A percentile compares a stretch with the other conserved stretches of the same genome.
Conservation (phyloP, 2,329 filamentous ascomycete genomes). For the Leptographium procerum region DNA sequence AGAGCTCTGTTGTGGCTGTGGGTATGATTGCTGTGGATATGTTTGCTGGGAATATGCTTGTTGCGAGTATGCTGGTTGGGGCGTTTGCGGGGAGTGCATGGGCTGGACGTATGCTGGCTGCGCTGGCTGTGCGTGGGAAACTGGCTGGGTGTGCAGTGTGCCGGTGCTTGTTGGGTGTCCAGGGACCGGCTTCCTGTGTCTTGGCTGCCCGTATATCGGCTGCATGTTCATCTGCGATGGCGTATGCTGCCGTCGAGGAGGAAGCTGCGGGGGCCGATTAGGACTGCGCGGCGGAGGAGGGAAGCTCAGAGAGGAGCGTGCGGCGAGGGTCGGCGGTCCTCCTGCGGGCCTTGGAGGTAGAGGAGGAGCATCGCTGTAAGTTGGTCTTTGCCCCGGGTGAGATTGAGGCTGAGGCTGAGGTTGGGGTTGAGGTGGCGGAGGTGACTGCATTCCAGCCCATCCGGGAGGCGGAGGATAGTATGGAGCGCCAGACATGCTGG, state of each 20-base stretch:
- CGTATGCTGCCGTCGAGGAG: not conserved
- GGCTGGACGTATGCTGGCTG: not conserved
- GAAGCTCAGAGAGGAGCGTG: not conserved
- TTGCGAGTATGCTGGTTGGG: too few species aligned
- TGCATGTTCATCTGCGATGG: not conserved
- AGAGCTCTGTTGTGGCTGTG: not conserved
- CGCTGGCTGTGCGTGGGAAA: not conserved
- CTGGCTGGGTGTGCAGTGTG: too few species aligned
- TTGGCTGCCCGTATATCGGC: not conserved
- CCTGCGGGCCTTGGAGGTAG: not conserved
- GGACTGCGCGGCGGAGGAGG: conserved; percentile 9
- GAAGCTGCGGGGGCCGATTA: conserved; percentile 4
- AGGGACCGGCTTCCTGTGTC: too few species aligned
- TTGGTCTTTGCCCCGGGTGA: too few species aligned
- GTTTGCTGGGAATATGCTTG: not conserved
- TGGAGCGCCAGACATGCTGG: too few species aligned
- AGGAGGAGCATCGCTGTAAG: not conserved
- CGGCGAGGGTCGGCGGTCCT: not conserved
- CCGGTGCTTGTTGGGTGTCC: too few species aligned
- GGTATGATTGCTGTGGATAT: not conserved
- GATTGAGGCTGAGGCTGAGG: too few species aligned
- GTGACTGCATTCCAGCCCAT: not conserved
- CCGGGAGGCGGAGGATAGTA: too few species aligned
- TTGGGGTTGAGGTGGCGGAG: not conserved
- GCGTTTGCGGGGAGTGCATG: too few species aligned